A percentile compares a stretch with the other conserved stretches of the same genome.
These are phyloP conservation scores for Eucalyptus curtisii DNA, from an alignment of 345 rosid species.

Conservation along the genomic window DNA sequence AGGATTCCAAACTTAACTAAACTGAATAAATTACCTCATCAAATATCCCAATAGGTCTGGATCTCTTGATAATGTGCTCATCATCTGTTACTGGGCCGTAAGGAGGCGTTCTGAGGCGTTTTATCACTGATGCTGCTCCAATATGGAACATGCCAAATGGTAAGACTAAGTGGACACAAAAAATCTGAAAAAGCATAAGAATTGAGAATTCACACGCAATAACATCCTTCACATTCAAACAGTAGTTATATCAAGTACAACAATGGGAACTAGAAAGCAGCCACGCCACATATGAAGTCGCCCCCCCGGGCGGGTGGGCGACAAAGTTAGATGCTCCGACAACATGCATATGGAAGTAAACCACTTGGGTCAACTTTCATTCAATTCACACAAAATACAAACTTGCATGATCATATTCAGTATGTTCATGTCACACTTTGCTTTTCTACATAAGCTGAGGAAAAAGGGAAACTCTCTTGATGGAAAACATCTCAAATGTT, in stretches of 20 bases:
- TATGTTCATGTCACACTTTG: background rate
- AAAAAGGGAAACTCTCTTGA: background rate
- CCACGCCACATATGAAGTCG: background rate
- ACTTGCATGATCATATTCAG: background rate
- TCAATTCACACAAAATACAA: background rate
- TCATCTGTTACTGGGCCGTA: slow-evolving; percentile 72
- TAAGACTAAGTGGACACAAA: background rate
- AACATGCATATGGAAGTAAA: background rate
- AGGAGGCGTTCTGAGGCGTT: slow-evolving; percentile 64
- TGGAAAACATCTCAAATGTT: background rate
- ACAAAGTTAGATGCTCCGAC: background rate
- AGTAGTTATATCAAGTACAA: background rate
- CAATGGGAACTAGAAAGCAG: background rate
- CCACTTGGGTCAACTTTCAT: background rate
- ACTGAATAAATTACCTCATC: slow-evolving; percentile 42
- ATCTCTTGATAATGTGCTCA: slow-evolving; percentile 53
- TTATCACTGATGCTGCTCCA: slow-evolving; percentile 25
- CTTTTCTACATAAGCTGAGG: background rate
- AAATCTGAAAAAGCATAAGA: background rate
- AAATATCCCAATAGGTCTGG: slow-evolving; percentile 53
- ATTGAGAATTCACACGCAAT: background rate
- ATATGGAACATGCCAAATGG: slow-evolving; percentile 1
- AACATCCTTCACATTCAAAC: background rate
- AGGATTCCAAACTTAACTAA: background rate
- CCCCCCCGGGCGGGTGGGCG: accelerated